Base-by-base conservation (phyloP, 169 alveolate species). In the Plasmodium falciparum region DNA sequence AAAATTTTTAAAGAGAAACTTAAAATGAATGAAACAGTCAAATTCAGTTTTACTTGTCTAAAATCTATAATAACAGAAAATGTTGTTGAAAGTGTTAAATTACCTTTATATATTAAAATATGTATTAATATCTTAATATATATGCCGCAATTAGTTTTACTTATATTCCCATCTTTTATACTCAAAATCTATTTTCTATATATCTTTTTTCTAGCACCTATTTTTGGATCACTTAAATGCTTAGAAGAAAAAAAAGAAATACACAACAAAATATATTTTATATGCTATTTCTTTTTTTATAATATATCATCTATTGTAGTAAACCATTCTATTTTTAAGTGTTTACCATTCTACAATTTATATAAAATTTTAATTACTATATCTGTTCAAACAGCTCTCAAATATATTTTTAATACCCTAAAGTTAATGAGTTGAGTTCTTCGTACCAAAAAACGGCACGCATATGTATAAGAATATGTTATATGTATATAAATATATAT, bases 191-290 rank as follows among this genome's bases (percentile, higher is more conserved):
- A 76, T 76, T 76, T 76, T 22, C 67, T 67, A 1, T 76, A 76
- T 76, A 65, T 76, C 70, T 76, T 76, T 76, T 76, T 63, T 65
- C 65, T 76, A 65, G 39, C 67, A 45, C 89, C 89, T 20, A 76
- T 76, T 59, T 76, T 76, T 49, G 89, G 89, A 65, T 76, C 89
- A 13, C 89, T 76, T 67, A 76, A 76, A 76, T 65, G 89, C 52
- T 76, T 76, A 76, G 89, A 76, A 59, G 75, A 76, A 65, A 76
- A 76, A 65, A 76, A 65, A 24, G n/a, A 15, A 24, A 15, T 65
- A 15, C 89, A 76, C 22, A 63, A 76, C 54, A 76, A 76, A 65
- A 76, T 76, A 13, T 76, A 76, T 70, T 76, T 65, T 43, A 76
- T 76, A 24, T 76, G 89, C 33, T 76, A 76, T 49, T 76, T 76